These are phyloP conservation scores for Metschnikowia hibisci DNA, from an alignment of 805 yeast species.

Conservation along the genomic window DNA sequence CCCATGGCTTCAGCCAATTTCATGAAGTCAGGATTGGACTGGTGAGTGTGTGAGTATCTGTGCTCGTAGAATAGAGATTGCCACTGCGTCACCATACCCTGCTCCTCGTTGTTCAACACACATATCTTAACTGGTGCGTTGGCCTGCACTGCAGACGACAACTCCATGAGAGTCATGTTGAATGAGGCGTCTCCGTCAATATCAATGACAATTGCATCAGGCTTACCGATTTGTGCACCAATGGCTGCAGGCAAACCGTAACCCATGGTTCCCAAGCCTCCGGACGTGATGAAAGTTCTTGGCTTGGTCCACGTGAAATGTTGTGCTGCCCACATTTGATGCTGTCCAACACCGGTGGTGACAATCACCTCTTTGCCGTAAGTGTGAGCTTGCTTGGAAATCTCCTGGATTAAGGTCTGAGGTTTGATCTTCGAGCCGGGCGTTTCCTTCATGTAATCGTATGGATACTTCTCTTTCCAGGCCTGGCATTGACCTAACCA, in stretches of 20 bases:
- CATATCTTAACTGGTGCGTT: slow-evolving; percentile 84
- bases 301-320: slow-evolving; percentile 93
- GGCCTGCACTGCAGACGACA: slow-evolving; percentile 92
- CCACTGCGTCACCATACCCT: slow-evolving; percentile 99
- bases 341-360: slow-evolving; percentile 99
- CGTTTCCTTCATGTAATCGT: slow-evolving; percentile 74
- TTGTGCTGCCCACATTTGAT: slow-evolving; percentile 99
- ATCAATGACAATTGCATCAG: slow-evolving; percentile 92
- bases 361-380: slow-evolving; percentile 74
- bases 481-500: slow-evolving; percentile 74
- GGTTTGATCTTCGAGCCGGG: slow-evolving; percentile 83
- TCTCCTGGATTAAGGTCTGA: slow-evolving; percentile 80
- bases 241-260: slow-evolving; percentile 96
- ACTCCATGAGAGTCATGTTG: slow-evolving; percentile 93
- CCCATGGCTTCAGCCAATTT: slow-evolving; percentile 95
- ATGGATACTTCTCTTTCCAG: slow-evolving; percentile 89
- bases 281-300: slow-evolving; percentile 93
- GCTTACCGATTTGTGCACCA: slow-evolving; percentile 96
- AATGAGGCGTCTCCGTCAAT: slow-evolving; percentile 99
- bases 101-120: slow-evolving; percentile 94
- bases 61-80: slow-evolving; percentile 95
- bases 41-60: slow-evolving; percentile 97
- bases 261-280: slow-evolving; percentile 99
- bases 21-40: slow-evolving; percentile 88
- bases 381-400: slow-evolving; percentile 64